Evolutionary conservation across 805 yeast genomes (phyloP), one percentile per base, ranked within the genome.

Genomic region (Kazachstania taianensis): DNA sequence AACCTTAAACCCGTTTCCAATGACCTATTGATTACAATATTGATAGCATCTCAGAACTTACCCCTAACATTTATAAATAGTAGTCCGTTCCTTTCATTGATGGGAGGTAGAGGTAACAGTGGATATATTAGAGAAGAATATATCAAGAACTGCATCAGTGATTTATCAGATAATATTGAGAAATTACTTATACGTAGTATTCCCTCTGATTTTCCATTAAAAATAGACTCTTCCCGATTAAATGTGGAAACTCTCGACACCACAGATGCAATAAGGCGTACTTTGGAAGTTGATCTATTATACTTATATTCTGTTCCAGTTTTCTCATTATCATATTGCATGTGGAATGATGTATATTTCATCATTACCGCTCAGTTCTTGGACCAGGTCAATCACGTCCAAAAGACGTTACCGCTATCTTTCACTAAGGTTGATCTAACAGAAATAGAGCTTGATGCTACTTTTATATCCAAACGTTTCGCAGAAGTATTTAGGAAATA

Each of bases 11-110:
- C 4, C 10, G n/a, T 13, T 12, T 16, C 20, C n/a, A 14, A 13
- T 10, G 25, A 30, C 20, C 10, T 19, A 7, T 6, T 33, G 8
- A 10, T 43, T n/a, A 23, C 49, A 7, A n/a, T 45, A 15, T 9
- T 41, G 7, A 30, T 43, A 16, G 43, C 38, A 5, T 28, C 45
- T 4, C 43, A 45, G 30, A 37, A 41, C 30, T 31, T 45, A 25
- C 38, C 45, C 6, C 28, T 39, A 8, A 20, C 37, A 3, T 34
- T 39, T 17, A 20, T 37, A 7, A 28, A 39, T 7, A 43, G 24
- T 7, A 14, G 34, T 12, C 12, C 38, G 13, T 40, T 43, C 16
- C 20, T 20, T 7, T 35, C 29, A 5, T 16, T 43, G 12, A 12
- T 43, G 5, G 13, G 32, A 9, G 20, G 15, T 9, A 20, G 41